These are phyloP conservation scores for Trichoderma sp. DNA, from an alignment of 2,329 filamentous ascomycete genomes.

Conservation along the genomic window DNA sequence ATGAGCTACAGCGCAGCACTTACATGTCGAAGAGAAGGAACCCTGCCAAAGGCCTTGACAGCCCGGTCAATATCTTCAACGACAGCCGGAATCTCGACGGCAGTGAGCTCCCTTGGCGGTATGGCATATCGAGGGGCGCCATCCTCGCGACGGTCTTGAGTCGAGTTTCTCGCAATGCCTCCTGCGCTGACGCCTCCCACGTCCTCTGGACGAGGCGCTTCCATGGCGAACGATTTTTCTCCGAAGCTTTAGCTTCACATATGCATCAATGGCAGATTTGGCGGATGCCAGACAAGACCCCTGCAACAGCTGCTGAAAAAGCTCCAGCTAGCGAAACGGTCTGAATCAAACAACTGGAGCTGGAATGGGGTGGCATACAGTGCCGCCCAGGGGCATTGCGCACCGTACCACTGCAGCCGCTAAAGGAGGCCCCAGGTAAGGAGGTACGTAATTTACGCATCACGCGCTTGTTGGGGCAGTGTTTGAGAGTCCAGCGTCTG, in stretches of 20 bases:
- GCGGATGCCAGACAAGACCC: not conserved
- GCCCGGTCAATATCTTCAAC: slow-evolving; percentile 44
- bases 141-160: slow-evolving; percentile 16
- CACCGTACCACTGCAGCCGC: not conserved
- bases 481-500: not conserved
- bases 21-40: slow-evolving; percentile 39
- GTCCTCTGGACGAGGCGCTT: not conserved
- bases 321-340: not conserved
- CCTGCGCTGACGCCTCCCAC: not conserved
- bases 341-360: slow-evolving; percentile 1
- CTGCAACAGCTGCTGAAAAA: slow-evolving; percentile 3
- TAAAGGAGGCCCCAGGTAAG: slow-evolving; percentile 9
- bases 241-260: not conserved
- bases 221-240: not conserved
- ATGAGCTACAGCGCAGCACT: slow-evolving; percentile 19
- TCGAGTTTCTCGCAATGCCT: not conserved
- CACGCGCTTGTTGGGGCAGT: slow-evolving; percentile 16
- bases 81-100: slow-evolving; percentile 44
- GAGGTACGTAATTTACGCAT: slow-evolving; percentile 21
- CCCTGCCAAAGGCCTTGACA: slow-evolving; percentile 41
- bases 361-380: not conserved
- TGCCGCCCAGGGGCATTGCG: not conserved
- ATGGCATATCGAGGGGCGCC: slow-evolving; percentile 37
- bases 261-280: not conserved
- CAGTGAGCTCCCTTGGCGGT: slow-evolving; percentile 35